Percentiles rank a stretch among this genome's conserved stretches.
Conservation (phyloP, 768 basidiomycete genomes). For the Podaxis pistillaris region DNA sequence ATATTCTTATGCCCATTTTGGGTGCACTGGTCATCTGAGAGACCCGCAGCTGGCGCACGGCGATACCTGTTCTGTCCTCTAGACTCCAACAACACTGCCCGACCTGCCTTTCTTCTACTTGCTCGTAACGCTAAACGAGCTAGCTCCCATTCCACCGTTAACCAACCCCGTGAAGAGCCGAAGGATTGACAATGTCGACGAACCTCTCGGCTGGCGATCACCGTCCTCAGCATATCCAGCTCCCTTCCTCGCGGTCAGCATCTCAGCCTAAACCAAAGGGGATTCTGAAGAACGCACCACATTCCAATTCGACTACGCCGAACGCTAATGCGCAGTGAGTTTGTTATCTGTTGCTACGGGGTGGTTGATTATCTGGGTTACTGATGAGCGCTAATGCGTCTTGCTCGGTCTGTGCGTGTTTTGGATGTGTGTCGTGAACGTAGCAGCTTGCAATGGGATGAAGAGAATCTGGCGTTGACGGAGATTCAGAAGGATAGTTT, state of each 20-base stretch:
- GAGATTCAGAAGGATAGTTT: constrained; percentile 93
- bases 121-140: not conserved
- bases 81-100: not conserved
- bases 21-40: not conserved
- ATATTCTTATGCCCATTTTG: not conserved
- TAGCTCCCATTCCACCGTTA: not conserved
- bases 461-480: constrained; percentile 88
- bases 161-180: not conserved
- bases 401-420: too few species aligned
- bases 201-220: constrained; percentile 25
- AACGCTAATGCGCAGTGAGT: constrained; percentile 47
- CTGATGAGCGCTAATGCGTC: constrained; percentile 1
- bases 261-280: constrained; percentile 81
- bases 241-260: constrained; percentile 53
- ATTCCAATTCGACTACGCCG: constrained; percentile 32
- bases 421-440: not conserved
- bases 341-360: not conserved
- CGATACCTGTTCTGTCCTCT: not conserved
- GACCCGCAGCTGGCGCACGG: not conserved
- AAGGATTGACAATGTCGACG: constrained; percentile 20
- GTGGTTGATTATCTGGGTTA: not conserved
- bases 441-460: constrained; percentile 89
- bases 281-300: constrained; percentile 82
- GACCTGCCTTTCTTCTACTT: not conserved
- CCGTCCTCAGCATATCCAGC: constrained; percentile 45